Evolutionary conservation across 2,329 filamentous ascomycete species (phyloP), one percentile per base, ranked within the genome.

Genomic region (Aspergillus sojae): DNA sequence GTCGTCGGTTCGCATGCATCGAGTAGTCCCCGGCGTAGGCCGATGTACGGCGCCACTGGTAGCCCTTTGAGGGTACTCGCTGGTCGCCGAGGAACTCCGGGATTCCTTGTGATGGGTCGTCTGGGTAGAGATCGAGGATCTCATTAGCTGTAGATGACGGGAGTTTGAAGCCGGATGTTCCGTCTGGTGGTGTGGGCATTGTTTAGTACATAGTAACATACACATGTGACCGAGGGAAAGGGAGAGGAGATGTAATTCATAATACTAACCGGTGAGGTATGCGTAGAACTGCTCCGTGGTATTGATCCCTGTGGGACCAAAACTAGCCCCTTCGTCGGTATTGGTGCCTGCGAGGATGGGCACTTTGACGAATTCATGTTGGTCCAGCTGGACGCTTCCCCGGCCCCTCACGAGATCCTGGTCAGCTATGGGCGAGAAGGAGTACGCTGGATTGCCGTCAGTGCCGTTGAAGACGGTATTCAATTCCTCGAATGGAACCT

Each of bases 341-440:
- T 90, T 91, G 41, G 83, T 84, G 7, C 90, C 89, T 39, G 83
- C 78, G 7, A 92, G 80, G 46, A 91, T 83, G 1, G 88, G 87
- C 0, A 91, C 86, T 58, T 86, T 82, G 61, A 90, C 84, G 66
- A 91, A 90, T 21, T 83, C 82, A 54, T 88, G 88, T 5, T 81
- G 73, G 1, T 78, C 76, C 6, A 91, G 77, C 67, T 89, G 85
- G 9, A 82, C 73, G 11, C 84, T 85, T 1, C 82, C 83, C 65
- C 81, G 84, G 9, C 82, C 80, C 11, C 78, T 76, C 21, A 89
- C 78, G 58, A 89, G 82, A 68, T 88, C 85, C 0, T 84, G 83
- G 67, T 90, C 88, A 36, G 87, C 71, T 11, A 81, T 75, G 1
- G 82, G 81, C n/a, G 19, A 58, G 57, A 75, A 75, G 19, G 54